Evolutionary conservation across 441 rosid genomes (phyloP).

Genomic region (Francoa sonchifolia): DNA sequence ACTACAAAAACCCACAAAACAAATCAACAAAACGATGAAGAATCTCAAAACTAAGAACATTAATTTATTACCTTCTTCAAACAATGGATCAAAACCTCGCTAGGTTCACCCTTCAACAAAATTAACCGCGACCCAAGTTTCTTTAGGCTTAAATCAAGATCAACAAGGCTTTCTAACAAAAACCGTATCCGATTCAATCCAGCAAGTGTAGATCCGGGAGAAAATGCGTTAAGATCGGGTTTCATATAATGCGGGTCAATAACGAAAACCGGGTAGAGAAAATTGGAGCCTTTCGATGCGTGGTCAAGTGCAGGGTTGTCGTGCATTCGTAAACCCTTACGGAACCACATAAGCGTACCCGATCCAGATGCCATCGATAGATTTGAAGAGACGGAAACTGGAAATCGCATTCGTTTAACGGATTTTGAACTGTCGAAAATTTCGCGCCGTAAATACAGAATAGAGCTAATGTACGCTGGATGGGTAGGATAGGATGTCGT

Average conservation of each 20-base stretch:
- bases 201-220: slow-evolving; percentile 65
- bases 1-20: slow-evolving; percentile 28
- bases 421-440: not conserved
- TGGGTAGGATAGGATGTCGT: not conserved
- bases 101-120: slow-evolving; percentile 63
- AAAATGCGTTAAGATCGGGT: slow-evolving; percentile 51
- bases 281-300: slow-evolving; percentile 37
- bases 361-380: slow-evolving; percentile 39
- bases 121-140: slow-evolving; percentile 67
- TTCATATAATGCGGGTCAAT: slow-evolving; percentile 88
- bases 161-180: slow-evolving; percentile 75
- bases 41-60: not conserved
- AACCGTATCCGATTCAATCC: slow-evolving; percentile 80
- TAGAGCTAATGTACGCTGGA: not conserved
- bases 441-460: not conserved
- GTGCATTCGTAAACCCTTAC: slow-evolving; percentile 85
- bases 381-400: slow-evolving; percentile 12
- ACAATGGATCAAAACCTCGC: slow-evolving; percentile 56
- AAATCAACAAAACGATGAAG: not conserved
- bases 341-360: slow-evolving; percentile 71
- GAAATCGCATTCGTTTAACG: slow-evolving; percentile 6
- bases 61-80: slow-evolving; percentile 44
- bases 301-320: slow-evolving; percentile 79
- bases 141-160: slow-evolving; percentile 60
- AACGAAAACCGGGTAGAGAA: slow-evolving; percentile 72